Percentiles rank a stretch among this genome's conserved stretches.
phyloP scores from a whole-genome alignment of 805 yeast genomes.

The Danielozyma ontarioensis region DNA sequence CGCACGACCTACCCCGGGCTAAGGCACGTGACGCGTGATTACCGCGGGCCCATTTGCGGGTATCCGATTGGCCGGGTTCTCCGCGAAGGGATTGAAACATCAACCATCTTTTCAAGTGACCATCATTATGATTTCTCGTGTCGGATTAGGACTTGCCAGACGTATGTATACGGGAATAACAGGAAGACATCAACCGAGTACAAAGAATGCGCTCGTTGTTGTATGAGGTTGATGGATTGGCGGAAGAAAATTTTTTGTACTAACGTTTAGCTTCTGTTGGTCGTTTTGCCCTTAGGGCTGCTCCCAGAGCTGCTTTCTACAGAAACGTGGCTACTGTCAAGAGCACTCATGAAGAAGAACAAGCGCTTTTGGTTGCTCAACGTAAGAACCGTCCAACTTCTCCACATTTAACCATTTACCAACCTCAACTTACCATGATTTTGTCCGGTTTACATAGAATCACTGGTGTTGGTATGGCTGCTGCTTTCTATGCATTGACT shows the following conservation, averaged over 20 bases:
- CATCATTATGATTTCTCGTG: constrained; percentile 33
- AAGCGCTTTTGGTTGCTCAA: constrained; percentile 69
- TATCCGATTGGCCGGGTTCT: too few species aligned
- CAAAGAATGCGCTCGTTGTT: not conserved
- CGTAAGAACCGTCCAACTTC: constrained; percentile 85
- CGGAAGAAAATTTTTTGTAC: not conserved
- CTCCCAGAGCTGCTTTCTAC: not conserved
- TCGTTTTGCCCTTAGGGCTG: not conserved
- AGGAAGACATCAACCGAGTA: too few species aligned
- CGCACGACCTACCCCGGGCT: too few species aligned
- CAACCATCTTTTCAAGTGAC: too few species aligned
- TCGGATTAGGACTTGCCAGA: constrained; percentile 26
- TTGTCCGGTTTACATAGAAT: constrained; percentile 82
- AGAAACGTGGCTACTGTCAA: constrained; percentile 29
- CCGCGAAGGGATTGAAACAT: too few species aligned
- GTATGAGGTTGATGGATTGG: not conserved
- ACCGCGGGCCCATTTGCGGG: too few species aligned
- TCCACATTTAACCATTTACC: constrained; percentile 85
- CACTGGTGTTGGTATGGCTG: constrained; percentile 79
- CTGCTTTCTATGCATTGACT: constrained; percentile 73
- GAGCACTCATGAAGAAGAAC: constrained; percentile 54
- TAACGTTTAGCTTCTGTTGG: not conserved
- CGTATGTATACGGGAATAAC: constrained; percentile 20
- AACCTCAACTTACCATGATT: constrained; percentile 84
- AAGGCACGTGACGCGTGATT: too few species aligned